Base-by-base conservation (phyloP, 148 eudicot species). In the Polygonum aviculare region DNA sequence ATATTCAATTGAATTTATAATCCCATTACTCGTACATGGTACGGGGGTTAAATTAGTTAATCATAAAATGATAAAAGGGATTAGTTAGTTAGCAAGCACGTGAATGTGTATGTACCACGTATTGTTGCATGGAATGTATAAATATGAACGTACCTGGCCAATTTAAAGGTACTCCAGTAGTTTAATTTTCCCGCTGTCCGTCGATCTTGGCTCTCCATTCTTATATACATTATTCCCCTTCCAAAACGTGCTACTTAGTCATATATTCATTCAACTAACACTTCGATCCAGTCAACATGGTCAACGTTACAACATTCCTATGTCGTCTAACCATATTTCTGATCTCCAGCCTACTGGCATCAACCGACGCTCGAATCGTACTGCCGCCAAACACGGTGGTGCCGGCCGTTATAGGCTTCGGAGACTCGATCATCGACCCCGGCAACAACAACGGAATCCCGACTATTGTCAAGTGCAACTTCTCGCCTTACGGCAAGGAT, bases 401-500 rank as follows among this genome's bases (percentile, higher is more conserved):
- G 22, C 72, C 84, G 22, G 84, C 81, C 14, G 15, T 83, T 14
- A 52, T 83, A 26, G 74, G 73, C 7, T 83, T 83, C 14, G 85
- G 85, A 49, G 82, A 83, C 31, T 80, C 85, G 2, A 60, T 80
- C 45, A 74, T 80, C 7, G 85, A 83, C 72, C 15, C 80, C 5
- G 83, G 85, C 10, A 83, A 83, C 78, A 83, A 83, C 33, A 83
- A 83, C 52, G 2, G 80, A 5, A 5, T 80, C 33, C 38, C 51
- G 1, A 80, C 85, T 4, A 2, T 83, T 5, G 3, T 51, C 51
- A 83, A 83, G 75, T 33, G 69, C 70, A 72, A 83, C 36, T 83
- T 83, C 70, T 74, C 78, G 41, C 85, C 85, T 5, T 74, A 83
- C 41, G 85, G 85, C 9, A 80, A 50, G 22, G 82, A 83, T 72